phyloP scores from a whole-genome alignment of 768 basidiomycete genomes.

The Panellus pusillus region DNA sequence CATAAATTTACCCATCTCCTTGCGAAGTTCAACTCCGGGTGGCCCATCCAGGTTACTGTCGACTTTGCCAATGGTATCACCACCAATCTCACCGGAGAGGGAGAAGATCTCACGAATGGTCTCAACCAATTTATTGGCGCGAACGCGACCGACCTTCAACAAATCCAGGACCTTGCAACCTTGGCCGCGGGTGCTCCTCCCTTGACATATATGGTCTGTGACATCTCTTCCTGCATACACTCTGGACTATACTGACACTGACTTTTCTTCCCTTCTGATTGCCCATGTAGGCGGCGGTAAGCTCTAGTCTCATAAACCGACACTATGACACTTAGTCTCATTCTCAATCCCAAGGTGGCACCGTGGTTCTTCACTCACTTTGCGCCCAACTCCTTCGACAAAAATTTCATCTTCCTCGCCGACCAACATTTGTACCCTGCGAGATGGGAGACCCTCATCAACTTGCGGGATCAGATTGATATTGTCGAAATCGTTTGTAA shows the following conservation, averaged over 20 bases:
- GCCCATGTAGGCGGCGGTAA: no score
- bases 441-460: slow-evolving; percentile 68
- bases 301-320: no score
- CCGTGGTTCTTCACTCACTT: slow-evolving; percentile 86
- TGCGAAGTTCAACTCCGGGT: slow-evolving; percentile 75
- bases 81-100: slow-evolving; percentile 14
- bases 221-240: no score
- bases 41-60: slow-evolving; percentile 65
- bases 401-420: slow-evolving; percentile 71
- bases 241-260: no score
- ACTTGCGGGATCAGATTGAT: slow-evolving; percentile 55
- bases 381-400: slow-evolving; percentile 62
- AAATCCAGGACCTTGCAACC: slow-evolving; percentile 44
- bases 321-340: no score
- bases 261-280: no score
- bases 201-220: slow-evolving; percentile 46
- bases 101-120: slow-evolving; percentile 25
- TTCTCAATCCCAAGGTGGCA: slow-evolving; percentile 37
- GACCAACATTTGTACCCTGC: slow-evolving; percentile 67
- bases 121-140: slow-evolving; percentile 45
- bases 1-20: slow-evolving; percentile 3
- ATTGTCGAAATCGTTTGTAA: slow-evolving; percentile 52
- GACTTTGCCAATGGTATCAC: slow-evolving; percentile 35
- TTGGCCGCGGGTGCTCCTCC: slow-evolving; percentile 25
- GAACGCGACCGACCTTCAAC: slow-evolving; percentile 53